phyloP scores from a whole-genome alignment of 495 filamentous ascomycete genomes.

The Podospora australis region DNA sequence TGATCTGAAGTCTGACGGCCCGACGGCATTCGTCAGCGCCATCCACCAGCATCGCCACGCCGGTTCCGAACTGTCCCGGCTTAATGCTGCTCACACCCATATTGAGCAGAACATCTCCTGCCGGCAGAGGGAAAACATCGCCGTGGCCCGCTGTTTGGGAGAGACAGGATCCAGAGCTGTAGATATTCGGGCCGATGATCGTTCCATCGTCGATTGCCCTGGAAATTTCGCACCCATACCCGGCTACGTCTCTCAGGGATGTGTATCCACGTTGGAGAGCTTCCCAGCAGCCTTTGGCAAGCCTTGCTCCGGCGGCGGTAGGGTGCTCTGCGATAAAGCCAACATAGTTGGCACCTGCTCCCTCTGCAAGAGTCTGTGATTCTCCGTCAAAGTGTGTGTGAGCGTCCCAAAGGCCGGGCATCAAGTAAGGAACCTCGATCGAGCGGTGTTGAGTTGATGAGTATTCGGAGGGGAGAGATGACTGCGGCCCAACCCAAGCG shows the following conservation, averaged over 20 bases:
- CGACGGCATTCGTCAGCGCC: constrained; percentile 42
- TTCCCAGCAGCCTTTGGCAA: constrained; percentile 32
- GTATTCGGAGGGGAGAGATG: constrained; percentile 31
- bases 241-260: constrained; percentile 46
- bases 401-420: constrained; percentile 27
- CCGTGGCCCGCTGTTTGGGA: constrained; percentile 46
- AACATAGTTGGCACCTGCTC: neutral
- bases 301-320: constrained; percentile 19
- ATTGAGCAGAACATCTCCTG: constrained; percentile 27
- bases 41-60: constrained; percentile 30
- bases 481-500: constrained; percentile 34
- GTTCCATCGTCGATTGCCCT: constrained; percentile 40
- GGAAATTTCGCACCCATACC: constrained; percentile 37
- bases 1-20: constrained; percentile 43
- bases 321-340: constrained; percentile 13
- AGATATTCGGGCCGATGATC: constrained; percentile 45
- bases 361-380: neutral
- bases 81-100: constrained; percentile 17
- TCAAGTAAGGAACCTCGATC: constrained; percentile 33
- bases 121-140: constrained; percentile 35
- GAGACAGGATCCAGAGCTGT: constrained; percentile 34
- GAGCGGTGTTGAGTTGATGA: constrained; percentile 13
- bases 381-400: constrained; percentile 1
- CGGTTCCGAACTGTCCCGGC: constrained; percentile 23
- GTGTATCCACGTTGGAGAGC: constrained; percentile 46